Base-by-base conservation (phyloP, 139 green algal genomes). In the Ulvella scutata region DNA sequence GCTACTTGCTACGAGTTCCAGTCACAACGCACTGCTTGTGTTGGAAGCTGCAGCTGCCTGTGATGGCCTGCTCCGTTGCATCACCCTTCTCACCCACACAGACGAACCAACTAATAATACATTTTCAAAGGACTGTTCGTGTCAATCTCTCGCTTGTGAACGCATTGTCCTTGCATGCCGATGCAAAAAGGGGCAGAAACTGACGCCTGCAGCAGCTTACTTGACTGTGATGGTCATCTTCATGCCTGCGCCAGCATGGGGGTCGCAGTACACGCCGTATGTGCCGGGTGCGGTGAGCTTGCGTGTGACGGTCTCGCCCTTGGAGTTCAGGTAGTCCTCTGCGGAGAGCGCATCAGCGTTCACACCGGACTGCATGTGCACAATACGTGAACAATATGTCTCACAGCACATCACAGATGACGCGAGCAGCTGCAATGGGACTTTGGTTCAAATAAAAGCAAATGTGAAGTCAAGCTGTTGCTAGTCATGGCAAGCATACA, bases 181-280 rank as follows among this genome's bases (percentile, higher is more conserved):
- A n/a, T n/a, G n/a, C n/a, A n/a, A n/a, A n/a, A n/a, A n/a, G n/a
- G n/a, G n/a, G n/a, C n/a, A n/a, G n/a, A n/a, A n/a, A 59, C 40
- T 26, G 13, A 59, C 13, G 17, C 40, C 17, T 13, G 13, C 40
- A 74, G 60, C 28, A 74, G 39, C 82, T 86, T 91, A 94, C 43
- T 91, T 76, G 29, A 96, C 90, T 74, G 84, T 87, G 83, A 96
- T 83, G 77, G 84, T 92, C 82, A 89, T 91, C 21, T 77, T 62
- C 92, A 97, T 97, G 89, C 91, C 92, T 74, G 90, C 92, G 73
- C 92, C 92, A 85, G 93, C 88, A 86, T 97, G 92, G 79, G 92
- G 92, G 87, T 96, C 92, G 91, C 92, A 97, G 92, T 94, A 97
- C 88, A 92, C 96, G 59, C 82, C 77, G 88, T 97, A 97, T 37